Conservation (phyloP, 2,329 filamentous ascomycete genomes). For the Blastomyces parvus region DNA sequence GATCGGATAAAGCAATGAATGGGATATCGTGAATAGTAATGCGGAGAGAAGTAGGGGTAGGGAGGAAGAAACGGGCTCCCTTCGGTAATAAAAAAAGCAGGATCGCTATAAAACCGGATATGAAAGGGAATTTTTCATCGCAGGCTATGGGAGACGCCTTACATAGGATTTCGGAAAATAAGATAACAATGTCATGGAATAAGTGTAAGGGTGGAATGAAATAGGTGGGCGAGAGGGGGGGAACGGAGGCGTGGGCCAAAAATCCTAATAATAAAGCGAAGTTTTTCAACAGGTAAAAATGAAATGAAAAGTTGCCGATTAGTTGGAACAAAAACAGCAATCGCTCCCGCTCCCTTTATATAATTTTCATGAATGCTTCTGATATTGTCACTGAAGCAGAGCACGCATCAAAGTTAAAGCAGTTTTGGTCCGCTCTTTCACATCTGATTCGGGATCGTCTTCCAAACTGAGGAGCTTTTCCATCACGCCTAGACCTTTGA, state of each 20-base stretch:
- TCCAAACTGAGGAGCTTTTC: conserved; percentile 54
- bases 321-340: not conserved
- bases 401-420: conserved; percentile 58
- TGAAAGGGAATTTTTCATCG: not conserved
- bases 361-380: not conserved
- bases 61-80: not conserved
- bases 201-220: not conserved
- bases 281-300: not conserved
- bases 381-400: not conserved
- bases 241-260: not conserved
- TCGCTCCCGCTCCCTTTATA: not conserved
- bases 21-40: not conserved
- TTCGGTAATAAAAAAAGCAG: not conserved
- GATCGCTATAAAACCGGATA: not conserved
- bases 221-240: not conserved
- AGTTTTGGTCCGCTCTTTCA: conserved; percentile 72
- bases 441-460: conserved; percentile 67
- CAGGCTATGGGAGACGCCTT: not conserved
- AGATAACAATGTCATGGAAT: not conserved
- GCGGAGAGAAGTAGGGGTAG: not conserved
- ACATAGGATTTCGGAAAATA: not conserved
- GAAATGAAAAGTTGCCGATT: not conserved
- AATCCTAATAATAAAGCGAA: not conserved
- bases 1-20: not conserved
- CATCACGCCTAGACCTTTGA: conserved; percentile 63